These are phyloP conservation scores for Penicillium parvum DNA, from an alignment of 495 filamentous ascomycete genomes.

Conservation along the genomic window DNA sequence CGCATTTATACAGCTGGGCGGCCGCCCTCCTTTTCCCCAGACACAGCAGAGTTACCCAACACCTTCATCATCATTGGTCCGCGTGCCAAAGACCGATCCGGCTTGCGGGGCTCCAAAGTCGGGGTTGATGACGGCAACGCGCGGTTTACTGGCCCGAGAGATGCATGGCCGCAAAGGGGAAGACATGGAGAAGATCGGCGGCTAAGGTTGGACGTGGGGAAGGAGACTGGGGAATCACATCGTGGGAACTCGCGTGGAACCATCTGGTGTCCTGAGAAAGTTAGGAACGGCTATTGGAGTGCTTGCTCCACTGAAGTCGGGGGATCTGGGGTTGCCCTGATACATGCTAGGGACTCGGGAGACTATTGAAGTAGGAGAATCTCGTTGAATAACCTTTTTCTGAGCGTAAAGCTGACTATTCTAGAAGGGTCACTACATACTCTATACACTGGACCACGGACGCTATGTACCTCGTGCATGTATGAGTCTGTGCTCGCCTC, in stretches of 20 bases:
- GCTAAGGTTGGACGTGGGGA: constrained; percentile 10
- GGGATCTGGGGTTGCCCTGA: too few relatives aligned
- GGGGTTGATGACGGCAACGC: constrained; percentile 18
- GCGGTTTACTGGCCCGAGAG: neutral
- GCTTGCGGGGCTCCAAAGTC: constrained; percentile 2
- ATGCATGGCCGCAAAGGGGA: constrained; percentile 2
- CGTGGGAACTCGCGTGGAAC: too few relatives aligned
- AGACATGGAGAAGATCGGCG: constrained; percentile 10
- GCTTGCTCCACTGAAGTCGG: too few relatives aligned
- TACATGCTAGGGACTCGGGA: too few relatives aligned
- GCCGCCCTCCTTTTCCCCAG: neutral
- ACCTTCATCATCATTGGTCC: constrained; percentile 8
- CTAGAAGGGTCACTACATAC: too few relatives aligned
- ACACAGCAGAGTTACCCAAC: neutral
- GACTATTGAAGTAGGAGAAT: too few relatives aligned
- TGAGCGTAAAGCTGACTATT: too few relatives aligned
- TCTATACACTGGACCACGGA: too few relatives aligned
- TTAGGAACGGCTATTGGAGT: constrained; percentile 9
- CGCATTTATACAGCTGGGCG: constrained; percentile 1
- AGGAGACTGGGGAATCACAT: constrained; percentile 8
- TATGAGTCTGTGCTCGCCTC: too few relatives aligned
- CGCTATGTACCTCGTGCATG: too few relatives aligned
- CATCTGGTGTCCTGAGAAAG: constrained; percentile 5
- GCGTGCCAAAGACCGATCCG: constrained; percentile 9
- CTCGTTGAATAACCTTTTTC: too few relatives aligned